Conservation (phyloP, 1,284 basidiomycete species). For the Phaffia rhodozyma region DNA sequence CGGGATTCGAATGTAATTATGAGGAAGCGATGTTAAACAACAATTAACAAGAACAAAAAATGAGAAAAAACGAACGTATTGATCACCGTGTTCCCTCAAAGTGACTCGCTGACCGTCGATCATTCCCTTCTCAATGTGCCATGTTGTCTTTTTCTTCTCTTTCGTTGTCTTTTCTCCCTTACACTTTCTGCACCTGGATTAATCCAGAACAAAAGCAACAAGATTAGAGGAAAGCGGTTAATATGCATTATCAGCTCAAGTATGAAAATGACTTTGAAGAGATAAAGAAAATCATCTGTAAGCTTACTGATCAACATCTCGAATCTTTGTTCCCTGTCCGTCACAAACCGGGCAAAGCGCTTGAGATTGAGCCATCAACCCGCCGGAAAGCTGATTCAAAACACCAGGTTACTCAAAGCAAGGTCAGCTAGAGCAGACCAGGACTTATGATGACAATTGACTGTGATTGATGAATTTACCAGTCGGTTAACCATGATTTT, state of each 20-base stretch:
- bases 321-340: constrained; percentile 64
- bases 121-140: constrained; percentile 81
- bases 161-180: constrained; percentile 74
- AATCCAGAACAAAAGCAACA: background rate
- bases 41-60: background rate
- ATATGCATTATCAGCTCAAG: background rate
- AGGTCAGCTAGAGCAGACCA: constrained; percentile 19
- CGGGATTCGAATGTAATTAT: background rate
- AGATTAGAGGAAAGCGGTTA: background rate
- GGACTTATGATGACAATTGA: constrained; percentile 14
- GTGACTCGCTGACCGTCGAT: constrained; percentile 72
- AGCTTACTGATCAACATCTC: constrained; percentile 73
- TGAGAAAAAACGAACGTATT: constrained; percentile 47
- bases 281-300: background rate
- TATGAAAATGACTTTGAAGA: constrained; percentile 5
- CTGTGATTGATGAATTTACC: constrained; percentile 24
- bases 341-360: constrained; percentile 62
- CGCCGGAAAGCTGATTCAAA: constrained; percentile 29
- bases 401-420: constrained; percentile 15
- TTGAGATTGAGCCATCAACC: constrained; percentile 39
- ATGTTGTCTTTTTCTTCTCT: constrained; percentile 78
- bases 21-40: background rate
- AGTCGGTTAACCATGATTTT: constrained; percentile 31
- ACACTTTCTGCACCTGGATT: constrained; percentile 79
- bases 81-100: constrained; percentile 78